Evolutionary conservation across 345 rosid genomes (phyloP).

Genomic region (Brassica incana): DNA sequence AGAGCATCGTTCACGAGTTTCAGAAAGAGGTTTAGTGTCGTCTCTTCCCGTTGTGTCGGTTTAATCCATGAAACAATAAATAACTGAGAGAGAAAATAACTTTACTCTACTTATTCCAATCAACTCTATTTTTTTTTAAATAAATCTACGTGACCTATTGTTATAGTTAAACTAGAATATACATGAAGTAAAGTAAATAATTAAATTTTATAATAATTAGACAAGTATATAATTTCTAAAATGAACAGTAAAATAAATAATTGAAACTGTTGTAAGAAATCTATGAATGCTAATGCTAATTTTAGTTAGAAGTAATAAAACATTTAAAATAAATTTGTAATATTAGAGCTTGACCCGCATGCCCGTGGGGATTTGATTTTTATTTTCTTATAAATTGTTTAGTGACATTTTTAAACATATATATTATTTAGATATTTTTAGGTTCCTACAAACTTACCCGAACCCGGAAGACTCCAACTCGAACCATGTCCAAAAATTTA

Average conservation of each 20-base stretch:
- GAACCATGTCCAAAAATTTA: too few species aligned
- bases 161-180: not conserved
- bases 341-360: too few species aligned
- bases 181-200: not conserved
- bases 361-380: too few species aligned
- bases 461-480: too few species aligned
- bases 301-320: too few species aligned
- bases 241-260: not conserved
- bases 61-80: not conserved
- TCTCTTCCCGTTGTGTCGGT: slow-evolving; percentile 44
- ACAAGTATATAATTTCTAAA: not conserved
- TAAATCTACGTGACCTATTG: not conserved
- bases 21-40: slow-evolving; percentile 61
- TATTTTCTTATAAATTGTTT: too few species aligned
- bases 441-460: too few species aligned
- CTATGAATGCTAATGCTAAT: not conserved
- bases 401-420: too few species aligned
- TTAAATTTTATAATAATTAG: too few species aligned
- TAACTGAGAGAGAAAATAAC: not conserved
- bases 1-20: slow-evolving; percentile 51
- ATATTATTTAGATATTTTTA: too few species aligned
- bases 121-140: not conserved
- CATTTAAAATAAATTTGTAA: not conserved
- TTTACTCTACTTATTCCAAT: not conserved
- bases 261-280: too few species aligned